Evolutionary conservation across 495 filamentous ascomycete species (phyloP), one percentile per base, ranked within the genome.

Genomic region (Corynascus novoguineensis): DNA sequence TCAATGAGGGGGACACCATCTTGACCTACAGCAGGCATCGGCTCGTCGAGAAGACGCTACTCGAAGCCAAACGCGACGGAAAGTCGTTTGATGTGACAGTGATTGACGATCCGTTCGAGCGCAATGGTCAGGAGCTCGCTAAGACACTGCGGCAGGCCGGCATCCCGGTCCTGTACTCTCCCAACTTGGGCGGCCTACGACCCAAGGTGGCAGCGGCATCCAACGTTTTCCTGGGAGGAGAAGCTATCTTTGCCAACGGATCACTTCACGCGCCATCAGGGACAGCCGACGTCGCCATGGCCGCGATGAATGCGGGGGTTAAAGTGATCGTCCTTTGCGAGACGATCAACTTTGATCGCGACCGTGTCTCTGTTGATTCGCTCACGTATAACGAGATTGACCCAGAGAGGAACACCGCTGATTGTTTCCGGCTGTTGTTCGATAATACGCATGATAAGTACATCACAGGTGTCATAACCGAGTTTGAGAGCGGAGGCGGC

Each of bases 311-410:
- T 46, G 71, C 76, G 15, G 81, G 82, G 46, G 81, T 90, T 32
- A 89, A 91, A 3, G 92, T 98, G 37, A 85, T 92, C 31, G 90
- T 95, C 4, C 88, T 89, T 57, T 97, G 91, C 69, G 92, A 98
- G 77, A 91, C 86, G 3, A 83, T 98, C 75, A 98, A 97, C 70
- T 96, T 96, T 72, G 92, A 89, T 22, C 21, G 70, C 1, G 93
- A 96, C 62, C 83, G 86, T 52, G 89, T 96, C 5, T 87, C 89
- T 9, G 81, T 95, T 0, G 93, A 96, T 71, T 88, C 88, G 32
- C 91, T 98, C 60, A 90, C 93, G 22, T 84, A 86, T 50, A 97
- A 98, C 70, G 93, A 98, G 75, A 85, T 97, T 56, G 91, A 85
- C 27, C 81, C 81, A 0, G 75, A 78, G 58, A 60, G 71, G 22